Evolutionary conservation across 1,139 yeast genomes (phyloP).

Genomic region (Kodamaea alishanica): DNA sequence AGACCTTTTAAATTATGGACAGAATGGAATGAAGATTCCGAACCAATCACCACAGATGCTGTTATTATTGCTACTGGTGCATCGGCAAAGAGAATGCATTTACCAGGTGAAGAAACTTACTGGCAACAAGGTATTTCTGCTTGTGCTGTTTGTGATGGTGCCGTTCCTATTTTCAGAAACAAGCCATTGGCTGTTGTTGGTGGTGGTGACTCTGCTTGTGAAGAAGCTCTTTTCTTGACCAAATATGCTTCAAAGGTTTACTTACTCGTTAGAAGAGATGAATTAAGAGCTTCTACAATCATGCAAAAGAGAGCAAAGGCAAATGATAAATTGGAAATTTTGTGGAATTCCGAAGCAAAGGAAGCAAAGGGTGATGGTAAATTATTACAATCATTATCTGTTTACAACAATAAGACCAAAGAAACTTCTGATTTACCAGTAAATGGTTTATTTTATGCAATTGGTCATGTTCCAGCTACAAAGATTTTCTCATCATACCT

Average conservation of each 20-base stretch:
- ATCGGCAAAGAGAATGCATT: conserved; percentile 85
- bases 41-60: conserved; percentile 89
- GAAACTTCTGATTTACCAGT: conserved; percentile 68
- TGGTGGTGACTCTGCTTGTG: conserved; percentile 99
- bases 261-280: conserved; percentile 90
- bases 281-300: conserved; percentile 87
- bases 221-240: conserved; percentile 93
- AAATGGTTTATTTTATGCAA: conserved; percentile 94
- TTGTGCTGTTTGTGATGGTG: conserved; percentile 99
- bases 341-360: conserved; percentile 79
- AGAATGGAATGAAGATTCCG: conserved; percentile 85
- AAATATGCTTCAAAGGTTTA: conserved; percentile 95
- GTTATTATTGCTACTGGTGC: conserved; percentile 96
- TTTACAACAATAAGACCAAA: conserved; percentile 71
- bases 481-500: conserved; percentile 71
- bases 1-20: conserved; percentile 97
- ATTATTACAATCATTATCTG: conserved; percentile 53
- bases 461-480: conserved; percentile 97
- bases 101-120: conserved; percentile 95
- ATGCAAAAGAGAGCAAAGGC: conserved; percentile 89
- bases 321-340: conserved; percentile 85
- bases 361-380: conserved; percentile 95
- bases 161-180: conserved; percentile 96
- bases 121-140: conserved; percentile 99
- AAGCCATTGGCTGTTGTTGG: conserved; percentile 96